Evolutionary conservation across 1,284 basidiomycete genomes (phyloP), one percentile per base, ranked within the genome.

Genomic region (Cutaneotrichosporon dermatis): DNA sequence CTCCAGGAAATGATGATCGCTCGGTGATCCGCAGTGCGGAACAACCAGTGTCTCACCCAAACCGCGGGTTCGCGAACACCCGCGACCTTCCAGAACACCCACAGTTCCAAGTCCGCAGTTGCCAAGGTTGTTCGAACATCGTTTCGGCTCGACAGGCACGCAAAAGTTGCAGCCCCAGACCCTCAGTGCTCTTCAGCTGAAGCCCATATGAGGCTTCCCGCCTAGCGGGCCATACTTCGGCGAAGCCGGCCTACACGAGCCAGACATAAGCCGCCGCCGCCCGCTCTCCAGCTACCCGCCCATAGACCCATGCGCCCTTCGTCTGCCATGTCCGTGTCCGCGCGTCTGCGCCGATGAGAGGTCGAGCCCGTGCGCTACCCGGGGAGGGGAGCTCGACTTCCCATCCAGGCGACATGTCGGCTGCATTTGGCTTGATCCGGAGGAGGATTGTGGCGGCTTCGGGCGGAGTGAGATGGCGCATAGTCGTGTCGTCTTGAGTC

Each of bases 231-330:
- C 25, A 25, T 25, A 25, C 25, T 25, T 25, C 25, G 25, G 25
- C 25, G 25, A 25, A 25, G 25, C 25, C 25, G 25, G 25, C 6
- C 34, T 49, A 49, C 5, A 49, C 46, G 33, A 49, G 46, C 46
- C 46, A 49, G 10, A 49, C 46, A 33, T 34, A 34, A 33, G 34
- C 9, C 6, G 46, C 25, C 12, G 34, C 33, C 3, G 34, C 46
- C 2, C 46, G 46, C 2, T 49, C 46, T 4, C 34, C 12, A 1
- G 46, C 33, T n/a, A 49, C 34, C 25, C 13, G 34, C 2, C 10
- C 46, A 33, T 49, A 49, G 34, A 49, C 46, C 46, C 46, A 49
- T 2, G 46, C 46, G 46, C 46, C 46, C 46, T 49, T 49, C 6
- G 46, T 49, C 13, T 36, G 46, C 46, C 46, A 49, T 13, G 46